phyloP scores from a whole-genome alignment of 805 yeast genomes.

The Ogataea philodendri region DNA sequence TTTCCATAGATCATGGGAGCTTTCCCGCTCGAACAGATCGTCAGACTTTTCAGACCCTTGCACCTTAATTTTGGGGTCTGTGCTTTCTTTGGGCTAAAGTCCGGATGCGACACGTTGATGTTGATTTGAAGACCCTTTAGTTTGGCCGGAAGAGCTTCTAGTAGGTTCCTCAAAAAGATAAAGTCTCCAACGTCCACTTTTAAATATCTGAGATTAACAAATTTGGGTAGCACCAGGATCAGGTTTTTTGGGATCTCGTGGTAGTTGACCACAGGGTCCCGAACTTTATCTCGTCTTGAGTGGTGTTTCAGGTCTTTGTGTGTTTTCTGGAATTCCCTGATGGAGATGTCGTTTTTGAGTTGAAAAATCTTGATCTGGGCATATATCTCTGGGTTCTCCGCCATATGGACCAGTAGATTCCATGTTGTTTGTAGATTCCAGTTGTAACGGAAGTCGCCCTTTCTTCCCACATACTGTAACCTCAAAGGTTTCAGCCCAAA shows the following conservation, averaged over 20 bases:
- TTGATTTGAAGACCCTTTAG: conserved; percentile 20
- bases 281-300: neutral
- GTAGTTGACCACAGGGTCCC: conserved; percentile 1
- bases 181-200: conserved; percentile 18
- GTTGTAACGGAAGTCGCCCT: conserved; percentile 6
- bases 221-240: conserved; percentile 9
- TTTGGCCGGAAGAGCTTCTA: conserved; percentile 16
- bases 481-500: conserved; percentile 20
- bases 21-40: conserved; percentile 12
- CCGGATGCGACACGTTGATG: conserved; percentile 14
- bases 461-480: conserved; percentile 16
- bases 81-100: conserved; percentile 10
- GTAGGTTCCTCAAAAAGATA: conserved; percentile 5
- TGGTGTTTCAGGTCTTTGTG: neutral
- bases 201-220: conserved; percentile 18
- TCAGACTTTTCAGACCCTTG: conserved; percentile 11
- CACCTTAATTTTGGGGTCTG: conserved; percentile 7
- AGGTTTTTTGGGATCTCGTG: conserved; percentile 11
- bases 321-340: conserved; percentile 4
- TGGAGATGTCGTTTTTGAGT: conserved; percentile 13
- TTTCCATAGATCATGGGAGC: conserved; percentile 19
- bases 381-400: conserved; percentile 14
- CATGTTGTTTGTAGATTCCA: conserved; percentile 14
- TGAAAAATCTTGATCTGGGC: conserved; percentile 19
- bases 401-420: conserved; percentile 12